Percentiles rank a stretch among this genome's conserved stretches.
Evolutionary conservation across 208 protist species (phyloP).

Genomic region (Acanthamoeba sp.): DNA sequence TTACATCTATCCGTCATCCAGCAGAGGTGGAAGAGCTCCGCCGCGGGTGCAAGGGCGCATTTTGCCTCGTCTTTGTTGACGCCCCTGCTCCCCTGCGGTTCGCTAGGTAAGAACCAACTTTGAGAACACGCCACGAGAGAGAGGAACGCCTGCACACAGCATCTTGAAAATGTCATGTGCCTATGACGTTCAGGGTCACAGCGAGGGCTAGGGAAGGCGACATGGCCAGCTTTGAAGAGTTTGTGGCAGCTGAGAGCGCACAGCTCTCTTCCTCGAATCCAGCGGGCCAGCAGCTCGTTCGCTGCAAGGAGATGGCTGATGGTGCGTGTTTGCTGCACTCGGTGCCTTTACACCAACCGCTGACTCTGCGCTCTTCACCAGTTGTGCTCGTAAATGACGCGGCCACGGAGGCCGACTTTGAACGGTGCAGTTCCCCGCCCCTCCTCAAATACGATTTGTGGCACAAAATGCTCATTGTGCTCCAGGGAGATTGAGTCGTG

Average conservation of each 20-base stretch:
- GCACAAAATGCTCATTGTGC: no score
- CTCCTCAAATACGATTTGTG: no score
- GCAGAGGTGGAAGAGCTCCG: slow-evolving; percentile 14
- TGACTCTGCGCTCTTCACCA: neutral
- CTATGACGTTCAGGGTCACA: neutral
- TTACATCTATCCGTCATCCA: slow-evolving; percentile 31
- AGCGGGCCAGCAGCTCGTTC: neutral
- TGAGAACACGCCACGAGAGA: no score
- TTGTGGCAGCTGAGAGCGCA: slow-evolving; percentile 2
- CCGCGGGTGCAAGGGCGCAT: neutral
- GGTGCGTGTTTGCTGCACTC: neutral
- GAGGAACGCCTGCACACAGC: neutral
- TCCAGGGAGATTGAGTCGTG: neutral
- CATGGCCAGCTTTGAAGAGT: slow-evolving; percentile 15
- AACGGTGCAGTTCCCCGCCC: neutral
- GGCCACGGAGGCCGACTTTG: neutral
- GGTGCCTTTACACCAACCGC: neutral
- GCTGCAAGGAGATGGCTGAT: neutral
- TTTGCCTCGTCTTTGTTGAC: slow-evolving; percentile 7
- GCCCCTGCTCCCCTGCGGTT: neutral
- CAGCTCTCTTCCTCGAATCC: slow-evolving; percentile 15
- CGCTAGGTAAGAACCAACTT: neutral
- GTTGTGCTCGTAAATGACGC: neutral
- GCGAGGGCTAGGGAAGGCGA: slow-evolving; percentile 20
- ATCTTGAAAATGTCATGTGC: no score